phyloP scores from a whole-genome alignment of 164 flowering plant genomes.

The Stephania japonica region DNA sequence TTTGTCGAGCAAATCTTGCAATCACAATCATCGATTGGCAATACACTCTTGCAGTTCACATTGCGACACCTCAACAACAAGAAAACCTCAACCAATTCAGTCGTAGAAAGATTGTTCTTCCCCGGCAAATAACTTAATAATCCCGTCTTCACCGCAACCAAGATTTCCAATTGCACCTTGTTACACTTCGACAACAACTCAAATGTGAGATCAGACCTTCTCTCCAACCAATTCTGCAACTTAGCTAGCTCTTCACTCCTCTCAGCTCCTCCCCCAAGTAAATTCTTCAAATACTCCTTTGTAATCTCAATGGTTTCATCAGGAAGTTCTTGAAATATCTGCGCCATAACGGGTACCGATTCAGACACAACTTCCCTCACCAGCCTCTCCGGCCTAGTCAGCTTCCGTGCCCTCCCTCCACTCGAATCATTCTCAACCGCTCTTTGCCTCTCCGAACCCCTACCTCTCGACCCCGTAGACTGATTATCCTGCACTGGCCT shows the following conservation, averaged over 20 bases:
- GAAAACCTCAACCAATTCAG: conserved; percentile 76
- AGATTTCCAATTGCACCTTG: conserved; percentile 57
- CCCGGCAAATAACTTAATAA: conserved; percentile 40
- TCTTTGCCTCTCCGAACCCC: conserved; percentile 41
- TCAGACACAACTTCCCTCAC: conserved; percentile 60
- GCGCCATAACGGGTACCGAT: conserved; percentile 53
- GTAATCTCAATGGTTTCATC: conserved; percentile 44
- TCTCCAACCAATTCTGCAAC: conserved; percentile 56
- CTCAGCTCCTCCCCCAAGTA: conserved; percentile 41
- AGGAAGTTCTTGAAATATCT: conserved; percentile 52
- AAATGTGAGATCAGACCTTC: conserved; percentile 65
- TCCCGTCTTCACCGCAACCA: conserved; percentile 72
- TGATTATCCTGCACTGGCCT: conserved; percentile 46
- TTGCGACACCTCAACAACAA: conserved; percentile 64
- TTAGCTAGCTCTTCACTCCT: conserved; percentile 49
- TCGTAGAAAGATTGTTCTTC: conserved; percentile 29
- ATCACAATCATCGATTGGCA: conserved; percentile 93
- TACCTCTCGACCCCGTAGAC: conserved; percentile 56
- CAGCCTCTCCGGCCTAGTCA: conserved; percentile 57
- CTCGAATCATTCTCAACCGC: conserved; percentile 42
- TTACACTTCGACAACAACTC: conserved; percentile 63
- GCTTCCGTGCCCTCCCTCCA: conserved; percentile 33
- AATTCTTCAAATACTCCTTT: conserved; percentile 54
- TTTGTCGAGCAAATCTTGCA: conserved; percentile 83
- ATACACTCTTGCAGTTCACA: conserved; percentile 52